Conservation (phyloP, 2,329 filamentous ascomycete species). For the Berkeleyomyces basicola region DNA sequence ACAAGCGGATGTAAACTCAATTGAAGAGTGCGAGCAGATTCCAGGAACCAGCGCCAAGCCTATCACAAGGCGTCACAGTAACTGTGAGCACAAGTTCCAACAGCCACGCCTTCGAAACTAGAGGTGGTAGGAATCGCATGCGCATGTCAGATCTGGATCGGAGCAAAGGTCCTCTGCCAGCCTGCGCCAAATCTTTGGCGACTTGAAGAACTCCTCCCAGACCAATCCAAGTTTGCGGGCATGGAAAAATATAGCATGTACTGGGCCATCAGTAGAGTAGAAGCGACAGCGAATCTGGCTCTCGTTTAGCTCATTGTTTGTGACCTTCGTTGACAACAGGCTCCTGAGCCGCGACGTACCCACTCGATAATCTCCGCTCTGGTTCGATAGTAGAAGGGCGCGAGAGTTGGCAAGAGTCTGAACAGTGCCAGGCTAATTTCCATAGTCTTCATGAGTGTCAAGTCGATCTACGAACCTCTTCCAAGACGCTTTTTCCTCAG, state of each 20-base stretch:
- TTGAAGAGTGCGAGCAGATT: not conserved
- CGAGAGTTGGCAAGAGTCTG: slow-evolving; percentile 6
- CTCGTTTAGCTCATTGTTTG: not conserved
- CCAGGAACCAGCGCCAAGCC: not conserved
- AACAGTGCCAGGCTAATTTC: slow-evolving; percentile 10
- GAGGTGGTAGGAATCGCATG: slow-evolving; percentile 54
- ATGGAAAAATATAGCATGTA: slow-evolving; percentile 10
- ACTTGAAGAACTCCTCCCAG: slow-evolving; percentile 10
- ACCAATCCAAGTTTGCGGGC: not conserved
- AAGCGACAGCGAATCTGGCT: not conserved
- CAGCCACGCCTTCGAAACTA: slow-evolving; percentile 42
- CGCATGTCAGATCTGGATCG: slow-evolving; percentile 45
- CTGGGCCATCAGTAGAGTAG: slow-evolving; percentile 4
- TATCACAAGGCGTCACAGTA: slow-evolving; percentile 1
- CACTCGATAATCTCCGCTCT: not conserved
- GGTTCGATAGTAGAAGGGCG: not conserved
- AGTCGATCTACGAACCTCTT: slow-evolving; percentile 26
- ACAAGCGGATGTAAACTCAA: not conserved
- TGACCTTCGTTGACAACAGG: not conserved
- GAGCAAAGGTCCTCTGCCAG: slow-evolving; percentile 10
- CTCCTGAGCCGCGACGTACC: not conserved
- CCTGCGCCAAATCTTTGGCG: slow-evolving; percentile 9
- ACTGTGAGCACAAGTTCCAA: slow-evolving; percentile 25
- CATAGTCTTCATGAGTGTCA: slow-evolving; percentile 13
- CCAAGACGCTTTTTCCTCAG: slow-evolving; percentile 49